Evolutionary conservation across 1,284 basidiomycete genomes (phyloP).

Genomic region (Lentinula novae-zelandiae): DNA sequence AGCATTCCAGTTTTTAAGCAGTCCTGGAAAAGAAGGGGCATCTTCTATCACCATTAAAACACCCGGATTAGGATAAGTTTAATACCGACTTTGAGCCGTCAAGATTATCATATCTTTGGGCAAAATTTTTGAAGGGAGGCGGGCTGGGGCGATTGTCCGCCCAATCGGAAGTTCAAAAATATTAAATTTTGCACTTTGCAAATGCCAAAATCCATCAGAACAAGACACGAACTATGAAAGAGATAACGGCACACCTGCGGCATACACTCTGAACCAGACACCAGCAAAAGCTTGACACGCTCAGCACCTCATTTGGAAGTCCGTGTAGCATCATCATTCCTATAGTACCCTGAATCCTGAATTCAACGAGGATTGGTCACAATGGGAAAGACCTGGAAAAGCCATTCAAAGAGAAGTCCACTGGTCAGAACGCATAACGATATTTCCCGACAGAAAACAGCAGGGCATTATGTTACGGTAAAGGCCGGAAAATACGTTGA

Average conservation of each 20-base stretch:
- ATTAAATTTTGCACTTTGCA: not conserved
- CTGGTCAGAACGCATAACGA: not conserved
- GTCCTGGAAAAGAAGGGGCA: conserved; percentile 9
- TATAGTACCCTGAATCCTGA: not conserved
- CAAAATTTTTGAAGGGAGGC: not conserved
- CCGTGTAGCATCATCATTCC: not conserved
- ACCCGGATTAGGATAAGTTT: not conserved
- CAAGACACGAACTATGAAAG: not conserved
- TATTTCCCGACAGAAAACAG: not conserved
- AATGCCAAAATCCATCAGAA: not conserved
- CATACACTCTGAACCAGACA: not conserved
- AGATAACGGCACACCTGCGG: conserved; percentile 10
- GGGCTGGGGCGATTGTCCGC: not conserved
- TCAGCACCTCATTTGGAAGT: not conserved
- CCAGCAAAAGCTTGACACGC: not conserved
- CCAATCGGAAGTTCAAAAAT: not conserved
- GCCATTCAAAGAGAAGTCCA: not conserved
- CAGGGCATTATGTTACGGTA: not conserved
- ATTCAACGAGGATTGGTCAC: not conserved
- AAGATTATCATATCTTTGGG: not conserved
- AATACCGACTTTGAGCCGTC: not conserved
- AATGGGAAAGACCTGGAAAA: not conserved
- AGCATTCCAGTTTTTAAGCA: conserved; percentile 2
- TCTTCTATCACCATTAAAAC: not conserved
- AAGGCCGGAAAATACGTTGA: conserved; percentile 1